Evolutionary conservation across 2,329 filamentous ascomycete genomes (phyloP).

Genomic region (Talaromyces piceae): DNA sequence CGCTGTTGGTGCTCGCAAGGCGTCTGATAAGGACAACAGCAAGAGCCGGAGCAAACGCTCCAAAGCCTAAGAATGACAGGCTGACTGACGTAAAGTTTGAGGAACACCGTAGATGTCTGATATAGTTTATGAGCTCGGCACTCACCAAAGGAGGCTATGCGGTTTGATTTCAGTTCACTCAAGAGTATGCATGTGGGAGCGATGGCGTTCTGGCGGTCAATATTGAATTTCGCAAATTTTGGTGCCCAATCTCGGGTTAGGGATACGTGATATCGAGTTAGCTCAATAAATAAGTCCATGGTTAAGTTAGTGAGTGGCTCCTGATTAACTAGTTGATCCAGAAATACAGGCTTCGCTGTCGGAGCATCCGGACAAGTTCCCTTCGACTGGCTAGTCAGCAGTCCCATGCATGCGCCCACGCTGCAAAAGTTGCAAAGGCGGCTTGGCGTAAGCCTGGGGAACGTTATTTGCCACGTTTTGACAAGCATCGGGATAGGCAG

Average conservation of each 20-base stretch:
- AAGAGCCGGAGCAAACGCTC: slow-evolving; percentile 12
- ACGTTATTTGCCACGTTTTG: slow-evolving; percentile 2
- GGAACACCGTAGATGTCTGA: no score
- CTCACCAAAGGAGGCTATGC: neutral
- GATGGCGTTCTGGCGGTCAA: neutral
- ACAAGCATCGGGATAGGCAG: neutral
- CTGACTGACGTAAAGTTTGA: no score
- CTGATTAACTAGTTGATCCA: neutral
- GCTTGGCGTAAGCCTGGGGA: neutral
- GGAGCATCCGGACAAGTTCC: neutral
- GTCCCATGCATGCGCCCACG: neutral
- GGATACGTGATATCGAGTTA: neutral
- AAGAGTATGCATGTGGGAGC: neutral
- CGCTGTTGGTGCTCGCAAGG: slow-evolving; percentile 31
- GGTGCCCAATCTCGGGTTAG: neutral
- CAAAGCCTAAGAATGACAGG: neutral
- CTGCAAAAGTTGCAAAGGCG: neutral
- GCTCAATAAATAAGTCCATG: neutral
- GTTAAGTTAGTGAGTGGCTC: neutral
- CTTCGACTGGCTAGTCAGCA: neutral
- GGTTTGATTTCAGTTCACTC: neutral
- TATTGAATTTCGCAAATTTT: neutral
- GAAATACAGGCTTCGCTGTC: neutral
- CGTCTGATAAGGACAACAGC: slow-evolving; percentile 31
- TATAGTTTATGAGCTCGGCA: no score